Evolutionary conservation across 1,284 basidiomycete genomes (phyloP), one percentile per base, ranked within the genome.

Genomic region (Fomitopsis schrenkii): DNA sequence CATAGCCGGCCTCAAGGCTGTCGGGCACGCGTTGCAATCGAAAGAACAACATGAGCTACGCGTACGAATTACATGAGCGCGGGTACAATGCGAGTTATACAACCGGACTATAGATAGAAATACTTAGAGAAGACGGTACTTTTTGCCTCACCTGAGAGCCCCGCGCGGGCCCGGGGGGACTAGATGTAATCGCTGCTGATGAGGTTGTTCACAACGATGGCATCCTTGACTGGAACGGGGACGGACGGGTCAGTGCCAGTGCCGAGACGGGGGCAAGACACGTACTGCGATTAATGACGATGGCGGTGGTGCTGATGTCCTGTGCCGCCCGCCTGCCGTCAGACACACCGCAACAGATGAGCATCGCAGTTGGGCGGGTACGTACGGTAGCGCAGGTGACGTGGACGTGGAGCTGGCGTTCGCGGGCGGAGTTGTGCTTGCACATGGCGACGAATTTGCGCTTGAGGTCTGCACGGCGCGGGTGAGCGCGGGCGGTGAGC

Each of bases 381-480:
- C 81, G 72, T 65, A 83, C 83, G 53, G 82, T 80, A 5, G 83
- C 84, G 62, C 82, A 84, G 5, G 83, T 85, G 33, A 81, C 62
- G 68, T 85, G 81, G 15, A 82, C 73, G 70, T 83, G 80, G 33
- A 86, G 70, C 59, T 75, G 78, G 55, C 81, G 74, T 55, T 70
- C 73, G 48, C 73, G 72, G 0, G 77, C 77, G 9, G 82, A 79
- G 65, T 79, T 71, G 56, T 80, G 77, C 50, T 78, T 74, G 66
- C 83, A 81, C 41, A 83, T 75, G 1, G 74, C 73, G 9, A 76
- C 69, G 64, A 85, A 84, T 48, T 81, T 79, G 50, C 80, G 79
- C 50, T 78, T 72, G 45, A 85, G 71, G 68, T 83, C 82, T 84
- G 63, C 2, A 33, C 4, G 22, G 45, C 10, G 38, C 8, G 15